Evolutionary conservation across 805 yeast species (phyloP).

Genomic region (Spathaspora passalidarum): DNA sequence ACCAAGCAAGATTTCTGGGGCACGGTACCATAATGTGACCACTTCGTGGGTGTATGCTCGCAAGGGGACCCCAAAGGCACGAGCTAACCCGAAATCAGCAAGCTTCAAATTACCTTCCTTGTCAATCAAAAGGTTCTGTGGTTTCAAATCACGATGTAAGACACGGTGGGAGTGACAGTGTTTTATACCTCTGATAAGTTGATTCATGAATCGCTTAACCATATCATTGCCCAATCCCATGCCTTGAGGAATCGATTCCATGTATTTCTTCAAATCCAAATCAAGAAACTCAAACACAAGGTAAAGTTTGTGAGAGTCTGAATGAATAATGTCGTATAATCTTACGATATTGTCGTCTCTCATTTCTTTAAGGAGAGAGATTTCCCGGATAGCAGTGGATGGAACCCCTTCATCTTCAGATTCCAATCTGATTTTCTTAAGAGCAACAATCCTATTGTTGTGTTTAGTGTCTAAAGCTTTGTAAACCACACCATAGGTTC

Average conservation of each 20-base stretch:
- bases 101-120: conserved; percentile 89
- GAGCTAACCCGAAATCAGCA: conserved; percentile 85
- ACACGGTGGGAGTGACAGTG: conserved; percentile 95
- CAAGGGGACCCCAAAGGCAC: conserved; percentile 96
- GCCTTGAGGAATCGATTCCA: conserved; percentile 92
- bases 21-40: conserved; percentile 95
- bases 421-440: conserved; percentile 91
- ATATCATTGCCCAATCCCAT: conserved; percentile 85
- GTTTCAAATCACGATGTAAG: conserved; percentile 92
- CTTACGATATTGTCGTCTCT: conserved; percentile 91
- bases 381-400: conserved; percentile 95
- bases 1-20: conserved; percentile 93
- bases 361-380: conserved; percentile 89
- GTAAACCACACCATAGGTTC: conserved; percentile 96
- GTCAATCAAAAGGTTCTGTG: conserved; percentile 91
- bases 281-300: conserved; percentile 92
- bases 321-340: conserved; percentile 89
- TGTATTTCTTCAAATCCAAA: conserved; percentile 90
- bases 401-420: conserved; percentile 99
- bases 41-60: conserved; percentile 98
- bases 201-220: conserved; percentile 92
- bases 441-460: conserved; percentile 90
- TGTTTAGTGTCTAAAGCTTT: conserved; percentile 88
- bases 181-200: conserved; percentile 83
- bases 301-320: conserved; percentile 88